These are phyloP conservation scores for Neostapfia colusana DNA, from an alignment of 176 grass and related monocot species.

Conservation along the genomic window DNA sequence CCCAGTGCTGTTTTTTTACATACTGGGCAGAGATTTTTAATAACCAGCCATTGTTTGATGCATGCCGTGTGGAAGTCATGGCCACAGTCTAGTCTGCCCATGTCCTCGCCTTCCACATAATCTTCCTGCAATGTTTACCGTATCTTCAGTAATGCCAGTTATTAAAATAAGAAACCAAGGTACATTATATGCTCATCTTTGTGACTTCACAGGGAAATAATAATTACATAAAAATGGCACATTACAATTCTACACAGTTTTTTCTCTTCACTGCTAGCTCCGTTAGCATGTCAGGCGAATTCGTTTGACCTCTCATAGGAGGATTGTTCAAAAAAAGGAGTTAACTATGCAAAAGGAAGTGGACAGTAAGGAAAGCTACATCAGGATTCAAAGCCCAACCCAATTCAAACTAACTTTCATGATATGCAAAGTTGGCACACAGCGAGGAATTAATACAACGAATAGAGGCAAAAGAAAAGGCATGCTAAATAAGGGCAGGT, in stretches of 20 bases:
- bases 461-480: neutral
- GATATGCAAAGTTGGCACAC: neutral
- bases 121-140: conserved; percentile 56
- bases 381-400: neutral
- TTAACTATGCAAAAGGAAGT: neutral
- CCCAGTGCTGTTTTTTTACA: conserved; percentile 72
- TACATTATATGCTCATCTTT: neutral
- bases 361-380: neutral
- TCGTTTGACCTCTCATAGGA: neutral
- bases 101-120: conserved; percentile 60
- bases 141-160: neutral
- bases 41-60: conserved; percentile 79
- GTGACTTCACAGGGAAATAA: neutral
- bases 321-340: neutral
- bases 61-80: conserved; percentile 71
- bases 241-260: neutral
- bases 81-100: conserved; percentile 73
- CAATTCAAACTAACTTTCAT: neutral
- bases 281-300: neutral
- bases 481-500: neutral
- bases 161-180: neutral
- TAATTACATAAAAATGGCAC: neutral
- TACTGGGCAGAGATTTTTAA: conserved; percentile 82
- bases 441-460: neutral
- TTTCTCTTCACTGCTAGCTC: neutral